Base-by-base conservation (phyloP, 2,329 filamentous ascomycete genomes). In the Taxawa tesnikishii region DNA sequence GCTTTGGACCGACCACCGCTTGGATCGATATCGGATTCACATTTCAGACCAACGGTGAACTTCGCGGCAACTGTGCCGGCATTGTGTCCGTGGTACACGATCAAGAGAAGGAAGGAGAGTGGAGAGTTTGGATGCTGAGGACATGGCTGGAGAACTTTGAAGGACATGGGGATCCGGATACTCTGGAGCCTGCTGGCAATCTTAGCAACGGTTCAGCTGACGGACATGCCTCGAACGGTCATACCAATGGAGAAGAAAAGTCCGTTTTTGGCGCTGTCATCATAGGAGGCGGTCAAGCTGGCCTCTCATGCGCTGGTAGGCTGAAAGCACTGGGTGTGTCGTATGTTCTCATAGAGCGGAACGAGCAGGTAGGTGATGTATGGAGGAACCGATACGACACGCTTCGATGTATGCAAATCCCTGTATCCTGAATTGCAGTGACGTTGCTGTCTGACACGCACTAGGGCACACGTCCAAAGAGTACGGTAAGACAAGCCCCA, bases 311-410 rank as follows among this genome's bases (percentile, higher is more conserved):
- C 3, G 61, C 58, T 11, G 63, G 59, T 11, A 52, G 63, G 3
- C 43, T 65, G 10, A 51, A 60, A 38, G 59, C 62, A 24, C 45
- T 67, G 7, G 54, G 55, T 3, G 38, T 65, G 4, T 50, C 51
- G 1, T 55, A 59, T 16, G 44, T 67, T 6, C 49, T 66, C n/a
- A 49, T 68, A 26, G 63, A 67, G 28, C 50, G 52, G 15, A 59
- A 59, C 18, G 44, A 47, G 14, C 42, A 50, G 1, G 50, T 66
- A 4, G 63, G 64, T 2, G 57, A 64, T 32, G 62, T 59, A 27
- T 68, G 63, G 63, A 48, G 49, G 2, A 51, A 56, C 29, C 50
- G 63, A 29, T 67, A 68, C 38, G 56, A 62, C 24, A 60, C 60
- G 13, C 49, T 60, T 6, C 56, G 58, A 9, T 51, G 40, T 5